Conservation (phyloP, 1,284 basidiomycete species). For the Microbotryum intermedium region DNA sequence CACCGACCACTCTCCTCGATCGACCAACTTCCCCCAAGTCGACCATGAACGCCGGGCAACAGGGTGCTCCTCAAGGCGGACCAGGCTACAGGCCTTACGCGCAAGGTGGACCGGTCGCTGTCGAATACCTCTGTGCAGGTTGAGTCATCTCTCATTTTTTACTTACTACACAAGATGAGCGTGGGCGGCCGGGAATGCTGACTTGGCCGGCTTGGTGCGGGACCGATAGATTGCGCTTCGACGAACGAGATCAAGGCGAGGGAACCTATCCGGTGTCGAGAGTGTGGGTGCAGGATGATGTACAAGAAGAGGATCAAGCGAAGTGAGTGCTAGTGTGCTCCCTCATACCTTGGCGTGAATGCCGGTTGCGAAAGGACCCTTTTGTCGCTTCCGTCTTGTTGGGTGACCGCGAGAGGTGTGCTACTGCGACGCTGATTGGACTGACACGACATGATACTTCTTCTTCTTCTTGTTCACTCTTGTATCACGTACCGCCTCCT, state of each 20-base stretch:
- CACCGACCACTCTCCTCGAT: no score
- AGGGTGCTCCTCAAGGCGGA: background rate
- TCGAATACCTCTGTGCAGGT: conserved; percentile 93
- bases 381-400: no score
- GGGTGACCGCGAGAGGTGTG: no score
- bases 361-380: no score
- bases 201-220: background rate
- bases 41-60: no score
- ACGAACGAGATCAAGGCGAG: conserved; percentile 87
- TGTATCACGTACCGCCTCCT: no score
- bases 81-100: background rate
- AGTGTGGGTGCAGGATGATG: conserved; percentile 98
- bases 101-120: background rate
- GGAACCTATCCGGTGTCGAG: conserved; percentile 91
- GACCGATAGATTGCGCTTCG: conserved; percentile 70
- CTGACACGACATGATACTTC: no score
- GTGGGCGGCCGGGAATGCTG: background rate
- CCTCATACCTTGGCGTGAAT: no score
- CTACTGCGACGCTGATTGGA: no score
- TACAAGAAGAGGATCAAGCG: conserved; percentile 95
- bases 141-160: conserved; percentile 34
- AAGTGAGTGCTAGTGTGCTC: conserved; percentile 69
- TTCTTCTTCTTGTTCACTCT: no score
- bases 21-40: no score
- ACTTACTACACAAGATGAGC: conserved; percentile 12